Evolutionary conservation across 1,284 basidiomycete species (phyloP).

Genomic region (Sanghuangporus sanghuang): DNA sequence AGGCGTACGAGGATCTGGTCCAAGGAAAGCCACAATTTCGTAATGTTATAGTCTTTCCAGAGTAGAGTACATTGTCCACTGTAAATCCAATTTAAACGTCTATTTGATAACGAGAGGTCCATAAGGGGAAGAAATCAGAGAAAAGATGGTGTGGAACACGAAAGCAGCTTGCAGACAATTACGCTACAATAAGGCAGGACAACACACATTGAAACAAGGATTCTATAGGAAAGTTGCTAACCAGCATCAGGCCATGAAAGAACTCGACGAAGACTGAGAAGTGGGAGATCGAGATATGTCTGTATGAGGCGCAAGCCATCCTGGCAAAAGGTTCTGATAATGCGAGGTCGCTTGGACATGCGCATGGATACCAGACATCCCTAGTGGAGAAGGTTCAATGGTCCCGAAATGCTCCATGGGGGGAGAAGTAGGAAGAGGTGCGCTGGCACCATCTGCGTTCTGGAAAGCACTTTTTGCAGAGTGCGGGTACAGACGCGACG

Average conservation of each 20-base stretch:
- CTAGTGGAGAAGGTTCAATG: neutral
- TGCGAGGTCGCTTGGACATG: slow-evolving; percentile 2
- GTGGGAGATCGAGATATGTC: slow-evolving; percentile 11
- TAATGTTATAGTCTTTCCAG: slow-evolving; percentile 24
- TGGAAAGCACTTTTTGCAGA: slow-evolving; percentile 60
- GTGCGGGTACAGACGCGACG: slow-evolving; percentile 70
- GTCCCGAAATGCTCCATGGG: slow-evolving; percentile 5
- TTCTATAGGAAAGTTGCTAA: neutral
- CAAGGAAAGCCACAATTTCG: slow-evolving; percentile 22
- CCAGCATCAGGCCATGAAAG: slow-evolving; percentile 3
- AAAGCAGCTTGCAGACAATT: neutral
- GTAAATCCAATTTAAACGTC: neutral
- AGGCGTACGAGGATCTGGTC: slow-evolving; percentile 22
- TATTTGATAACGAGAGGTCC: neutral
- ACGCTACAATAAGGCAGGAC: neutral
- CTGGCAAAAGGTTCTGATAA: neutral
- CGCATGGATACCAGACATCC: slow-evolving; percentile 11
- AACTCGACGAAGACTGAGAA: slow-evolving; percentile 12
- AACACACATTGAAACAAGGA: neutral
- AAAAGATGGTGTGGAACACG: neutral
- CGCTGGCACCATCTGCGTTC: slow-evolving; percentile 2
- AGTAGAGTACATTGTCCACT: neutral
- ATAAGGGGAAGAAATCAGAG: neutral
- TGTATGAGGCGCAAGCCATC: neutral
- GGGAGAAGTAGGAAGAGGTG: slow-evolving; percentile 13